Evolutionary conservation across 139 green algal species (phyloP).

Genomic region (Micractinium sp.): DNA sequence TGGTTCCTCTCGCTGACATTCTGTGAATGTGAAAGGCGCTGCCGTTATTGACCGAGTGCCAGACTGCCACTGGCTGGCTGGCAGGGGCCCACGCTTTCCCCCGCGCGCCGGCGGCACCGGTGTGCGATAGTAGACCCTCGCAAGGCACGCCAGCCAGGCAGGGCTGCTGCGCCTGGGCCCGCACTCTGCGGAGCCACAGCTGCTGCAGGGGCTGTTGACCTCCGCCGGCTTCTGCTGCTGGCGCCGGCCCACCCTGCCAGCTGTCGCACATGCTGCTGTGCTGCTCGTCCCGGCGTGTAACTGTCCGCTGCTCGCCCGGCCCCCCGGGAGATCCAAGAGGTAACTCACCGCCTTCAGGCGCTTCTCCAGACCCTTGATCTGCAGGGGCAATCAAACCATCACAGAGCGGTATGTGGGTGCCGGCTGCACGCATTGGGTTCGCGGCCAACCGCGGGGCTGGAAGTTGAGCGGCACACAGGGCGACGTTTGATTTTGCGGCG

Average conservation of each 20-base stretch:
- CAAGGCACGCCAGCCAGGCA: not conserved
- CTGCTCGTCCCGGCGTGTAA: not conserved
- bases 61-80: not conserved
- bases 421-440: not conserved
- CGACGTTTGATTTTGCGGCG: not conserved
- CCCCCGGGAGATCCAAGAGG: not conserved
- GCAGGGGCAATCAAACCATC: not conserved
- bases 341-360: slow-evolving; percentile 31
- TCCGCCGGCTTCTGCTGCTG: not conserved
- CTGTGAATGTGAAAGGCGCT: no score
- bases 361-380: slow-evolving; percentile 39
- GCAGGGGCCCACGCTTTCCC: no score
- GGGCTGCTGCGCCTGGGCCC: not conserved
- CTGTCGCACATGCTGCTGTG: not conserved
- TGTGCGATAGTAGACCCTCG: not conserved
- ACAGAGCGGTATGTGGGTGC: not conserved
- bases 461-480: not conserved
- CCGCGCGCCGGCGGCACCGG: not conserved
- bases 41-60: no score
- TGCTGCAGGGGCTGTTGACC: not conserved
- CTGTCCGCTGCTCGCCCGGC: not conserved
- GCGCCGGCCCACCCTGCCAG: not conserved
- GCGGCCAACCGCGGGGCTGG: not conserved
- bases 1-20: no score
- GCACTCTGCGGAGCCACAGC: not conserved